A percentile compares a stretch with the other conserved stretches of the same genome.
Evolutionary conservation across 352 stramenopile genomes (phyloP).

Genomic region (Blastocystis sp.): DNA sequence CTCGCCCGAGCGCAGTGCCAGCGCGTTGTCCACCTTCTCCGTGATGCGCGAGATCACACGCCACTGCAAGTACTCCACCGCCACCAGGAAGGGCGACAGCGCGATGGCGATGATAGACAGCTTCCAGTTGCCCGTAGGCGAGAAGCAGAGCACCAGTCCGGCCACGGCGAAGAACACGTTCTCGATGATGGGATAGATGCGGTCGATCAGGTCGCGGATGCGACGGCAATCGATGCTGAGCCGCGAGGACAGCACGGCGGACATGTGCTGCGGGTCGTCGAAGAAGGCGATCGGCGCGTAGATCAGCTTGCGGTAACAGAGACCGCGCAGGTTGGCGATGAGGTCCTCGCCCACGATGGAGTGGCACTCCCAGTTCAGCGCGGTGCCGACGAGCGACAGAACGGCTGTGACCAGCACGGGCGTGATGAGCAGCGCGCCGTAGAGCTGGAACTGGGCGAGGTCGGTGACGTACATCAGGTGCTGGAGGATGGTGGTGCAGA

Average conservation of each 20-base stretch:
- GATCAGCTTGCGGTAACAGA: not conserved
- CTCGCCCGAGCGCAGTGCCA: not conserved
- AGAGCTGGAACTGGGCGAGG: not conserved
- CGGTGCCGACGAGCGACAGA: slow-evolving; percentile 1
- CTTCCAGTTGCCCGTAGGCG: slow-evolving; percentile 20
- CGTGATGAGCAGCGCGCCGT: slow-evolving; percentile 8
- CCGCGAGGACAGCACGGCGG: slow-evolving; percentile 16
- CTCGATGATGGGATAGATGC: slow-evolving; percentile 10
- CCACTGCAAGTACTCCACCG: slow-evolving; percentile 15
- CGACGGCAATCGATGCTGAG: slow-evolving; percentile 42
- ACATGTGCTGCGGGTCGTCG: slow-evolving; percentile 34
- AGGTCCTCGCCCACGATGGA: slow-evolving; percentile 30
- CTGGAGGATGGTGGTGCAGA: not conserved
- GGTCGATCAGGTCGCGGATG: slow-evolving; percentile 36
- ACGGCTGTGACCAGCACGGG: slow-evolving; percentile 3
- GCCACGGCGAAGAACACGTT: slow-evolving; percentile 32
- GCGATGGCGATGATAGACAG: slow-evolving; percentile 9
- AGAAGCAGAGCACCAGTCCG: slow-evolving; percentile 24
- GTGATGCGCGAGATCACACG: slow-evolving; percentile 3
- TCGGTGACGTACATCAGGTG: not conserved
- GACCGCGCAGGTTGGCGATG: not conserved
- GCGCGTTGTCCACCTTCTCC: not conserved
- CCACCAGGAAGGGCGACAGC: slow-evolving; percentile 44
- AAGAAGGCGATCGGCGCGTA: slow-evolving; percentile 32
- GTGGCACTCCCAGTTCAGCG: not conserved